These are phyloP conservation scores for Blastocystis sp. DNA, from an alignment of 352 stramenopile species.

Conservation along the genomic window DNA sequence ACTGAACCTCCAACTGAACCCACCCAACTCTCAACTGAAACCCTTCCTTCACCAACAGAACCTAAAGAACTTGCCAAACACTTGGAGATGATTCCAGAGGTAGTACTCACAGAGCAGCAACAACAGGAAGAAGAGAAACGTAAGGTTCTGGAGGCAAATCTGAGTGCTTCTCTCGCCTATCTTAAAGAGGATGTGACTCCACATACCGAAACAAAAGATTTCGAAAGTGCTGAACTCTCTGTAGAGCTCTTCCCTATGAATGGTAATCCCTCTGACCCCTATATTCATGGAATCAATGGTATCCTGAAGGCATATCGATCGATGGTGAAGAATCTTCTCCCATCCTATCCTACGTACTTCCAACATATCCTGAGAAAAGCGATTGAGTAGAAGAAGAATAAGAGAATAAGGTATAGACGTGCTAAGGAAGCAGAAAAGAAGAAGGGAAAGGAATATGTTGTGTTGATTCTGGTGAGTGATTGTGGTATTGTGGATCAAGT, in stretches of 20 bases:
- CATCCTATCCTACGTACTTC: constrained; percentile 47
- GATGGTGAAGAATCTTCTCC: constrained; percentile 19
- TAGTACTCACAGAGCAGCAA: background rate
- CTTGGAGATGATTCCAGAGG: background rate
- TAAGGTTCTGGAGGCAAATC: background rate
- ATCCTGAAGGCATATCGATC: constrained; percentile 6
- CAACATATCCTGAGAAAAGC: constrained; percentile 2
- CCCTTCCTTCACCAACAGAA: background rate
- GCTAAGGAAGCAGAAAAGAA: constrained; percentile 17
- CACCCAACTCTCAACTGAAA: background rate
- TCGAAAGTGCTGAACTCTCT: constrained; percentile 35
- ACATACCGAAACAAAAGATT: background rate
- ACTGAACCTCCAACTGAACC: background rate
- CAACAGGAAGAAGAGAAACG: background rate
- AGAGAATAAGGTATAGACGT: background rate
- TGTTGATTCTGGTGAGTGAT: constrained; percentile 42
- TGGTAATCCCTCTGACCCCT: constrained; percentile 1
- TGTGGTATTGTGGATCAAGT: constrained; percentile 56
- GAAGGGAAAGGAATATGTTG: constrained; percentile 38
- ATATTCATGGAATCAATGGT: constrained; percentile 17
- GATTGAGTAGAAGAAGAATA: background rate
- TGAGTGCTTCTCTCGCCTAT: background rate
- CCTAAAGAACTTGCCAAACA: background rate
- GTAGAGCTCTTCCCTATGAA: constrained; percentile 41
- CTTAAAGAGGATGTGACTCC: background rate